Conservation (phyloP, 371 early-diverging fungal species). For the Mucor velutinosus region DNA sequence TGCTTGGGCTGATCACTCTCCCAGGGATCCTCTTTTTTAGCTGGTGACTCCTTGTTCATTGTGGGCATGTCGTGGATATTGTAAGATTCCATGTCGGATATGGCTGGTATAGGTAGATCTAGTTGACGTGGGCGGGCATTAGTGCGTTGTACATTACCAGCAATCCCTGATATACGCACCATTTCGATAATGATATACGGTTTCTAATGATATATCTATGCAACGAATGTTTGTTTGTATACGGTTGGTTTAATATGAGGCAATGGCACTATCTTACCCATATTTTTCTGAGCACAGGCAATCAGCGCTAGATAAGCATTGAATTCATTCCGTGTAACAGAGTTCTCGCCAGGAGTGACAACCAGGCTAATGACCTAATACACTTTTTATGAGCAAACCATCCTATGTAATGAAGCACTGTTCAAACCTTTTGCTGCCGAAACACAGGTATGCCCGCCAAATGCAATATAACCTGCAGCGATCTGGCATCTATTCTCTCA, state of each 20-base stretch:
- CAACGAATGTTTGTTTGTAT: background rate
- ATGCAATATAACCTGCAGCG: slow-evolving; percentile 1
- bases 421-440: slow-evolving; percentile 7
- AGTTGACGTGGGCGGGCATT: background rate
- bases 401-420: background rate
- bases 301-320: slow-evolving; percentile 70
- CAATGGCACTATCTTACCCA: slow-evolving; percentile 49
- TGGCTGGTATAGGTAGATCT: slow-evolving; percentile 38
- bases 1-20: background rate
- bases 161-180: slow-evolving; percentile 11
- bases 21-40: background rate
- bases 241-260: background rate
- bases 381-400: background rate
- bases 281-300: slow-evolving; percentile 78
- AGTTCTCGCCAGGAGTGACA: slow-evolving; percentile 49
- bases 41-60: background rate
- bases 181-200: slow-evolving; percentile 35
- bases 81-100: slow-evolving; percentile 13
- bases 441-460: slow-evolving; percentile 8
- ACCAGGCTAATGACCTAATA: slow-evolving; percentile 16
- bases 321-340: slow-evolving; percentile 69
- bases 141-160: background rate
- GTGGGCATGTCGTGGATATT: background rate
- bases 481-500: slow-evolving; percentile 1
- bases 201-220: slow-evolving; percentile 39